phyloP scores from a whole-genome alignment of 768 basidiomycete species.

The Kondoa malvinella region DNA sequence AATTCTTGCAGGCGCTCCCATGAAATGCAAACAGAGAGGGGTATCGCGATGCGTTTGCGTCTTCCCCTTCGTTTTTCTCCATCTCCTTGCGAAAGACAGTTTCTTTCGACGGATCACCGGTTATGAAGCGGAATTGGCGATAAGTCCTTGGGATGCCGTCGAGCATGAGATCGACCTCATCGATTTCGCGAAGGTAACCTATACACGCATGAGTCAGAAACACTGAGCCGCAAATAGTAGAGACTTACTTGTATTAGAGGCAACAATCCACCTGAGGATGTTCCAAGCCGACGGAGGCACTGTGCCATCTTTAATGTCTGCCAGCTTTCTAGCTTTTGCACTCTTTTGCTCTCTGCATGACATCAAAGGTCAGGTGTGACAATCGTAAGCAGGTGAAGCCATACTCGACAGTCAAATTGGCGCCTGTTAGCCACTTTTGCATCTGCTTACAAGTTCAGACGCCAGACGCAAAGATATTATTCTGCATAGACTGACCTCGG shows the following conservation, averaged over 20 bases:
- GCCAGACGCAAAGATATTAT: background rate
- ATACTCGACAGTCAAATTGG: constrained; percentile 29
- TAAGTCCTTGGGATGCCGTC: constrained; percentile 42
- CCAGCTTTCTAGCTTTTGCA: constrained; percentile 42
- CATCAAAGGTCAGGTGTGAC: background rate
- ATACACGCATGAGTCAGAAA: background rate
- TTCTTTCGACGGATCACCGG: constrained; percentile 55
- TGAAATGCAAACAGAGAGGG: constrained; percentile 46
- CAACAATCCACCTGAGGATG: constrained; percentile 48
- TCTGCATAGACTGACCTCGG: constrained; percentile 30
- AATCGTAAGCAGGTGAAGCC: background rate
- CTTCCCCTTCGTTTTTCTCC: constrained; percentile 32
- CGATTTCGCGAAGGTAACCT: constrained; percentile 50
- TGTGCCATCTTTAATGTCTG: constrained; percentile 40
- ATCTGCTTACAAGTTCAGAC: constrained; percentile 40
- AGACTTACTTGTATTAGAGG: constrained; percentile 42
- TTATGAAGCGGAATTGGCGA: constrained; percentile 53
- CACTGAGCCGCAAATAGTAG: background rate
- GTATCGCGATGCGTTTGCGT: constrained; percentile 37
- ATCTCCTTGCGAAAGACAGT: constrained; percentile 44
- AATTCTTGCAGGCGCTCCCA: constrained; percentile 48
- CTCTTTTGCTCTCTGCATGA: constrained; percentile 33
- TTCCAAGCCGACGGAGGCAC: constrained; percentile 49
- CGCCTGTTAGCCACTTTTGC: constrained; percentile 39
- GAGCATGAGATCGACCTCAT: constrained; percentile 41